These are phyloP conservation scores for Acanthamoeba culbertsoni DNA, from an alignment of 208 protist species.

Conservation along the genomic window DNA sequence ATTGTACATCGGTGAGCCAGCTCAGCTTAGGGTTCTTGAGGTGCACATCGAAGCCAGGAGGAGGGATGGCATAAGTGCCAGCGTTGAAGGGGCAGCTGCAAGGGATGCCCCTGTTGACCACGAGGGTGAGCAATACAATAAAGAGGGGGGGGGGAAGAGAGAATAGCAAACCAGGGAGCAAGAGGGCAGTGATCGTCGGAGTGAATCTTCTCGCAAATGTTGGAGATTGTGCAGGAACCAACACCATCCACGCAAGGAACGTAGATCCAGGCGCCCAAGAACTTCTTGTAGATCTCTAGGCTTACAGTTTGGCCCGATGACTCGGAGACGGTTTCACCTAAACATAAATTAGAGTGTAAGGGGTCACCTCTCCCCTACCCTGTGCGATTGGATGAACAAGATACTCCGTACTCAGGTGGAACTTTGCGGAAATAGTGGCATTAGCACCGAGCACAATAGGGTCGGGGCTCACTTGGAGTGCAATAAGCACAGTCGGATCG, in stretches of 20 bases:
- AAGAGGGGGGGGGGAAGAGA: neutral
- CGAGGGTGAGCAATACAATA: neutral
- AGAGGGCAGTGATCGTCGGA: neutral
- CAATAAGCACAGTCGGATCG: constrained; percentile 19
- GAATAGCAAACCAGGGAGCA: neutral
- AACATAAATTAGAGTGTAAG: neutral
- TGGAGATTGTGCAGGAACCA: neutral
- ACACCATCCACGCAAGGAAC: neutral
- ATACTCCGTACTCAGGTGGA: neutral
- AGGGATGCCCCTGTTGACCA: neutral
- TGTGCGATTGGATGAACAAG: neutral
- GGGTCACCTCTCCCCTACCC: neutral
- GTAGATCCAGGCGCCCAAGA: constrained; percentile 52
- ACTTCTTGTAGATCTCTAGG: constrained; percentile 59
- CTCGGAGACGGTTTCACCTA: neutral
- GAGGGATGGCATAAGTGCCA: constrained; percentile 3
- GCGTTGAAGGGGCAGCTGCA: constrained; percentile 57
- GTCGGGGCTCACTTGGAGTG: neutral
- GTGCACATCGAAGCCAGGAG: constrained; percentile 17
- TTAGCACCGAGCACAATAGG: constrained; percentile 40
- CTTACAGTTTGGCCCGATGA: neutral
- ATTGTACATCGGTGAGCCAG: constrained; percentile 51
- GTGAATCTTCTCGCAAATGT: constrained; percentile 23
- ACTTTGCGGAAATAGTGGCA: neutral
- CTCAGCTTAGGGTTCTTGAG: constrained; percentile 43